Evolutionary conservation across 306 rosid genomes (phyloP), one percentile per base, ranked within the genome.

Genomic region (Mimosa pudica): DNA sequence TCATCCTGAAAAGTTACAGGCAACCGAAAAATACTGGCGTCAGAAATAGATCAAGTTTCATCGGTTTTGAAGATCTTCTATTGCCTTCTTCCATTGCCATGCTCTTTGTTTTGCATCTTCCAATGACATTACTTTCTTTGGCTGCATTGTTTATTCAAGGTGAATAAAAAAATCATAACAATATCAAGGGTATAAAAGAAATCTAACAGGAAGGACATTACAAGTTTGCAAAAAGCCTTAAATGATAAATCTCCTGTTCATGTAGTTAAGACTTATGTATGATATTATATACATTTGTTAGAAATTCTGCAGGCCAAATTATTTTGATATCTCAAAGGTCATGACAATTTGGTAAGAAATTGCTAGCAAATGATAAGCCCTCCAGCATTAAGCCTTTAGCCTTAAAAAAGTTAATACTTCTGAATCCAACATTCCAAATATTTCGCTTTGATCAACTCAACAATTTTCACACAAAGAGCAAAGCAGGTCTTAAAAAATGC

Each of bases 31-130:
- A 84, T 85, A 90, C 82, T 71, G 78, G 79, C 36, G 79, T 79
- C 83, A 71, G 79, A 80, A 87, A 75, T 80, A 66, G 45, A 73
- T 45, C 48, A 54, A 49, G 76, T 82, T 75, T 93, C 96, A 96
- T 90, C 91, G 87, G 82, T 91, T 96, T 83, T 96, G 98, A 89
- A 96, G 98, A 76, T 87, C 99, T 85, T 96, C 99, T 6, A 96
- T 96, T 11, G 98, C 96, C 88, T 93, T 96, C 89, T 96, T 96
- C 99, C 98, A 96, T 68, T 90, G 96, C 86, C 86, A 86, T 5
- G 98, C 97, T 85, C 97, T 89, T 85, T 93, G 99, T 81, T 96
- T 96, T 20, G 96, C 85, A 71, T 96, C 99, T 88, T 96, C 98
- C 33, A 93, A 96, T 7, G 93, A 86, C 79, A 90, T 66, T 60